Evolutionary conservation across 1,284 basidiomycete genomes (phyloP), one percentile per base, ranked within the genome.

Genomic region (Rhodotorula sp.): DNA sequence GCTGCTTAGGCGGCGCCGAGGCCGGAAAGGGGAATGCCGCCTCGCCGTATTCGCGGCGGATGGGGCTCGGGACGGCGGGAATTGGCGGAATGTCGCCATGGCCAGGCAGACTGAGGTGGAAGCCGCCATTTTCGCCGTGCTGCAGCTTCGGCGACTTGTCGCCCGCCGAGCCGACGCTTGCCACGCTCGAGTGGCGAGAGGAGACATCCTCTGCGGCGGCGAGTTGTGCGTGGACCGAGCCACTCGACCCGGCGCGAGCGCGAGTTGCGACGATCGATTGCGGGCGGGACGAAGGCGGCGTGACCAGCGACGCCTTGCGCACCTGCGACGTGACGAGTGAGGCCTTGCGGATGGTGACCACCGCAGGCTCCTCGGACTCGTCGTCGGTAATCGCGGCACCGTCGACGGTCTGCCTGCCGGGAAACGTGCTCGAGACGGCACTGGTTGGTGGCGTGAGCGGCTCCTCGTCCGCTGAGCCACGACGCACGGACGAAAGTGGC

Each of bases 221-320:
- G 34, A 34, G 34, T 34, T n/a, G n/a, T 19, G 12, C 46, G 27
- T 16, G 25, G 45, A 56, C 45, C 10, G 62, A 64, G 25, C 48
- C 46, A 25, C 50, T 25, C 16, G 64, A 65, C 13, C 44, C 41
- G 4, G 25, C 25, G n/a, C 64, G 64, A 7, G 14, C n/a, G 4
- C 12, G 23, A 2, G n/a, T n/a, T 10, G 45, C 25, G 41, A 53
- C 56, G 44, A 59, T 34, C 7, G 64, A 65, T 42, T 50, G 41
- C 23, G 64, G 56, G 10, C 56, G 56, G 10, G 64, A 65, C 10
- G 56, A 9, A 9, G 42, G 49, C 16, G 64, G 42, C 46, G 64
- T 45, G 48, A 60, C 59, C 64, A 70, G 68, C 13, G 64, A 66
- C n/a, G 68, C 55, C 44, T 66, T 70, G 60, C 64, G 68, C 4